These are phyloP conservation scores for Pseudisothecium myosuroides DNA, from an alignment of 225 moss, liverwort and hornwort species.

Conservation along the genomic window DNA sequence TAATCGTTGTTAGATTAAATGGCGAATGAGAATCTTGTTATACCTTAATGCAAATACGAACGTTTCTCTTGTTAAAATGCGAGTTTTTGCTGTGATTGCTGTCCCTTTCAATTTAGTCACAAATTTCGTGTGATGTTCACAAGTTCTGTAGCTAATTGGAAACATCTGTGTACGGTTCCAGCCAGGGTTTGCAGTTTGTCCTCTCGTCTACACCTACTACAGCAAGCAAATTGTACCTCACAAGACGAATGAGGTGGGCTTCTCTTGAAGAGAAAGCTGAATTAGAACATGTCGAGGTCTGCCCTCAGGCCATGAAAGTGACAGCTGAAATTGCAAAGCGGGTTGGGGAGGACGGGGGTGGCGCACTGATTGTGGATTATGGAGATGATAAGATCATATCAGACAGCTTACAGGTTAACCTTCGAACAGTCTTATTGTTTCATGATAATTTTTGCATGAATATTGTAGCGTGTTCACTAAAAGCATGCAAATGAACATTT, in stretches of 20 bases:
- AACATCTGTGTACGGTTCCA: not conserved
- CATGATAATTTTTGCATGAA: not conserved
- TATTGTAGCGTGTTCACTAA: not conserved
- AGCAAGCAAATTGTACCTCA: constrained; percentile 60
- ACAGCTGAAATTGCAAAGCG: constrained; percentile 59
- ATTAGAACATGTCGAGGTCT: constrained; percentile 73
- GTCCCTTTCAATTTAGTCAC: not conserved
- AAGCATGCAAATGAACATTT: not conserved
- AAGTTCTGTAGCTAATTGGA: not conserved
- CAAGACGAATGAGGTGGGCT: constrained; percentile 62
- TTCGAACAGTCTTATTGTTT: not conserved
- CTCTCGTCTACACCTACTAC: constrained; percentile 66
- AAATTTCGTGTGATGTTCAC: not conserved
- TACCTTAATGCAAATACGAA: too few species aligned
- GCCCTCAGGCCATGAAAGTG: constrained; percentile 61
- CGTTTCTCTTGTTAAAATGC: too few species aligned
- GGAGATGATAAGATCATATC: constrained; percentile 59
- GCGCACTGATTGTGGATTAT: constrained; percentile 81
- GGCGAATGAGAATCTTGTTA: too few species aligned
- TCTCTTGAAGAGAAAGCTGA: constrained; percentile 39
- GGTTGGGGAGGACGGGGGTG: constrained; percentile 81
- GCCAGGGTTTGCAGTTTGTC: constrained; percentile 64
- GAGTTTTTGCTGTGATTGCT: not conserved
- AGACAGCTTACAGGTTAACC: constrained; percentile 60
- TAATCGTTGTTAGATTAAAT: too few species aligned